Base-by-base conservation (phyloP, 441 rosid species). In the Eutrema salsugineum region DNA sequence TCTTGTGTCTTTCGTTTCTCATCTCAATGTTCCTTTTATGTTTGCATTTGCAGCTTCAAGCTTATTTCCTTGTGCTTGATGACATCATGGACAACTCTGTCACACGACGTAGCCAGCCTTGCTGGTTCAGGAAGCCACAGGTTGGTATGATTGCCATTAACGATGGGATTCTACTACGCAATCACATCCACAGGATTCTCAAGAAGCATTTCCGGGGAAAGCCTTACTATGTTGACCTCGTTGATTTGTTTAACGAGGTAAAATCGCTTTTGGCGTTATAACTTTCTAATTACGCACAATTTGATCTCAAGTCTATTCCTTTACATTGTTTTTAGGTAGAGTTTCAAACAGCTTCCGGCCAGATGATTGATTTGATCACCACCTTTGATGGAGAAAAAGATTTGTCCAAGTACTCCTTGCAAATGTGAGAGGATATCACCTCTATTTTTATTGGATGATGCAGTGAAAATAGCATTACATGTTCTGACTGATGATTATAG, bases 331-430 rank as follows among this genome's bases (percentile, higher is more conserved):
- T 68, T 46, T 59, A 91, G 94, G 94, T 89, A 33, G 97, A 89
- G 81, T 86, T 91, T 49, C 97, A 89, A 82, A 91, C 97, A 49
- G 88, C 94, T 53, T 85, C 82, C 3, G 97, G 97, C 69, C 94
- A 91, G 83, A 90, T 89, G 96, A 88, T 91, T 63, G 96, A 91
- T 83, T 77, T 88, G 80, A 91, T 89, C 68, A 91, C 96, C 51
- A 87, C 92, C 24, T 77, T 86, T 14, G 91, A 89, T 80, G 92
- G 96, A 63, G 91, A 90, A 80, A 86, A 88, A 71, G 92, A 91
- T 80, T 69, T 91, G 62, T 82, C 92, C 50, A 88, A 88, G 70
- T 91, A 85, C 82, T 78, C 84, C 5, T 65, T 84, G 79, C 73
- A 87, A 10, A 78, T 85, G 97, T 91, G 65, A 87, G 66, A 87